These are phyloP conservation scores for Colletotrichum tamarilloi DNA, from an alignment of 2,329 filamentous ascomycete genomes.

Conservation along the genomic window DNA sequence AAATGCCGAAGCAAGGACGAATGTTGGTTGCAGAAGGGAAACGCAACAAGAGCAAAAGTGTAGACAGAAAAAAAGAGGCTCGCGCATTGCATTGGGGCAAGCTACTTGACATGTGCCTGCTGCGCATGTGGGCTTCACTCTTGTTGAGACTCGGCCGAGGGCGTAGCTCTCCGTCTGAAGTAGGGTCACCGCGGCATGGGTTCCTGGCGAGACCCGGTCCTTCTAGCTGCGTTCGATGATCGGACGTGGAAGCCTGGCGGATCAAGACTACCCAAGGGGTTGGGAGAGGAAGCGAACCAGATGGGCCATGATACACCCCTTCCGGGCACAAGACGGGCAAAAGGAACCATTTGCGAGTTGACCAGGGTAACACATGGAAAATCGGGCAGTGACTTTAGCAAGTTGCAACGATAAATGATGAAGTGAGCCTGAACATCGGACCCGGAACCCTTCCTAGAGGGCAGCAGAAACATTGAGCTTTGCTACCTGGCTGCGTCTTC, in stretches of 20 bases:
- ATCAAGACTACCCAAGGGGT: not conserved
- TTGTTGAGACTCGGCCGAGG: constrained; percentile 11
- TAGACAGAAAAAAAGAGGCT: not conserved
- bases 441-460: not conserved
- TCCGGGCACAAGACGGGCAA: not conserved
- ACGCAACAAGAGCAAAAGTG: not conserved
- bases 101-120: constrained; percentile 19
- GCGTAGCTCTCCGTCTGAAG: constrained; percentile 1
- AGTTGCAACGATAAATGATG: not conserved
- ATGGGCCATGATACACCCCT: not conserved
- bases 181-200: not conserved
- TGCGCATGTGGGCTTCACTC: not conserved
- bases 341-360: not conserved
- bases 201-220: not conserved
- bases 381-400: not conserved
- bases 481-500: not conserved
- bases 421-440: not conserved
- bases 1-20: constrained; percentile 8
- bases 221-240: not conserved
- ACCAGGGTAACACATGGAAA: not conserved
- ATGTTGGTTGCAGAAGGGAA: not conserved
- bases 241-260: not conserved
- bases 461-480: not conserved
- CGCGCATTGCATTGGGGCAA: not conserved
- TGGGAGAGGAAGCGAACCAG: not conserved